A percentile compares a stretch with the other conserved stretches of the same genome.
Conservation (phyloP, 345 rosid species). For the Raphanus sativus region DNA sequence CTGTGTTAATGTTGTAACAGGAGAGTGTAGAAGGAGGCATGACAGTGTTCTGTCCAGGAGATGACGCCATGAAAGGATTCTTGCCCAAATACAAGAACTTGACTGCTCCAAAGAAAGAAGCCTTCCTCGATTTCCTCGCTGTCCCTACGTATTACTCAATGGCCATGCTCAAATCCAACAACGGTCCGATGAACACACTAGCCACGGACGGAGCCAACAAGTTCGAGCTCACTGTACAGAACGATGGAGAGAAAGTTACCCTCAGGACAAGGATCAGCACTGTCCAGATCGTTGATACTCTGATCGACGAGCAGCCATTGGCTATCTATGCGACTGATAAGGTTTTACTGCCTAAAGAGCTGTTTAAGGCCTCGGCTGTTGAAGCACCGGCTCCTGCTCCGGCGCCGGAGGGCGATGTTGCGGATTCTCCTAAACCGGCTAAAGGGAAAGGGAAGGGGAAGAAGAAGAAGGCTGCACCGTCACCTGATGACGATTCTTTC, state of each 20-base stretch:
- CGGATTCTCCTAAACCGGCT: slow-evolving; percentile 61
- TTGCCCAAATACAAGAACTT: slow-evolving; percentile 79
- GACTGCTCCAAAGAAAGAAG: slow-evolving; percentile 61
- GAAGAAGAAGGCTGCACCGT: slow-evolving; percentile 34
- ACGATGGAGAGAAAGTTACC: slow-evolving; percentile 72
- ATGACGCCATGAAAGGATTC: slow-evolving; percentile 81
- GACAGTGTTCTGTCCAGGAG: slow-evolving; percentile 95
- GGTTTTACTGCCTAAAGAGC: slow-evolving; percentile 75
- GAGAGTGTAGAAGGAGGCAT: slow-evolving; percentile 76
- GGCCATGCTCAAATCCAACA: slow-evolving; percentile 78
- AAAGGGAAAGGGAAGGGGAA: slow-evolving; percentile 44
- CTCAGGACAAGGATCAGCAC: slow-evolving; percentile 70
- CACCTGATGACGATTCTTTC: slow-evolving; percentile 27
- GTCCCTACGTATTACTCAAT: slow-evolving; percentile 74
- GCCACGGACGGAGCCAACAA: slow-evolving; percentile 84
- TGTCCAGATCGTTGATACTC: slow-evolving; percentile 62
- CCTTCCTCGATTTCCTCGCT: slow-evolving; percentile 70
- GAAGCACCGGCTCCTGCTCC: slow-evolving; percentile 83
- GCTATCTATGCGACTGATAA: slow-evolving; percentile 66
- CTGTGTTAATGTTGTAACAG: slow-evolving; percentile 42
- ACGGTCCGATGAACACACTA: slow-evolving; percentile 85
- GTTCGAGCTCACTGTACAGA: slow-evolving; percentile 82
- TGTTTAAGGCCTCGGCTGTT: slow-evolving; percentile 65
- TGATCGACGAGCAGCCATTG: slow-evolving; percentile 77
- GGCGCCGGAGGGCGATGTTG: slow-evolving; percentile 43